These are phyloP conservation scores for Xylaria sp. DNA, from an alignment of 2,329 filamentous ascomycete species.

Conservation along the genomic window DNA sequence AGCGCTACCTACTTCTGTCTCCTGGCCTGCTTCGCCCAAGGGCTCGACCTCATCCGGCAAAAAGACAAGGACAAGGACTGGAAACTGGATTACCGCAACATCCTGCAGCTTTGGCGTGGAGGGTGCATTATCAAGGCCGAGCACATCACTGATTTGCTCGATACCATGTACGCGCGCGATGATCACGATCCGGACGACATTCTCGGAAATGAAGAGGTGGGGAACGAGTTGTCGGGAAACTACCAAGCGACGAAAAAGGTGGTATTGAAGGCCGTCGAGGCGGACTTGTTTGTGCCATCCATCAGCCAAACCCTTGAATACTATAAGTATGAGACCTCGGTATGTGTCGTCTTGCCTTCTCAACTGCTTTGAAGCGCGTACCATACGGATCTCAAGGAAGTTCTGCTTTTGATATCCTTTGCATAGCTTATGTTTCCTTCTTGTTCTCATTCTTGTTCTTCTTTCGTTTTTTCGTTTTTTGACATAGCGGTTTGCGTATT, in stretches of 20 bases:
- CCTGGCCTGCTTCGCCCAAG: conserved; percentile 71
- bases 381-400: background rate
- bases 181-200: conserved; percentile 57
- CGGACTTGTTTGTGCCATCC: conserved; percentile 69
- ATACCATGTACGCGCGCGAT: conserved; percentile 53
- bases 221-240: conserved; percentile 61
- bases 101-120: conserved; percentile 72
- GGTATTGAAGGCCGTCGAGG: conserved; percentile 62
- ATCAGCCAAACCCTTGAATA: conserved; percentile 73
- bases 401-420: background rate
- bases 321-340: conserved; percentile 68
- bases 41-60: conserved; percentile 70
- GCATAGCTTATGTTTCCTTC: too few relatives aligned
- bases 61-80: conserved; percentile 68
- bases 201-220: conserved; percentile 56
- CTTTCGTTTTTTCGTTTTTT: too few relatives aligned
- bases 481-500: background rate
- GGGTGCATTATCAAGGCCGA: conserved; percentile 78
- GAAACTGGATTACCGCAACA: conserved; percentile 62
- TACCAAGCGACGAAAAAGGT: conserved; percentile 65
- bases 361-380: background rate
- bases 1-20: conserved; percentile 70
- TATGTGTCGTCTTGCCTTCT: conserved; percentile 12
- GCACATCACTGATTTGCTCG: conserved; percentile 69
- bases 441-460: too few relatives aligned